A percentile compares a stretch with the other conserved stretches of the same genome.
These are phyloP conservation scores for Trichoderma koningii DNA, from an alignment of 2,329 filamentous ascomycete genomes.

Conservation along the genomic window DNA sequence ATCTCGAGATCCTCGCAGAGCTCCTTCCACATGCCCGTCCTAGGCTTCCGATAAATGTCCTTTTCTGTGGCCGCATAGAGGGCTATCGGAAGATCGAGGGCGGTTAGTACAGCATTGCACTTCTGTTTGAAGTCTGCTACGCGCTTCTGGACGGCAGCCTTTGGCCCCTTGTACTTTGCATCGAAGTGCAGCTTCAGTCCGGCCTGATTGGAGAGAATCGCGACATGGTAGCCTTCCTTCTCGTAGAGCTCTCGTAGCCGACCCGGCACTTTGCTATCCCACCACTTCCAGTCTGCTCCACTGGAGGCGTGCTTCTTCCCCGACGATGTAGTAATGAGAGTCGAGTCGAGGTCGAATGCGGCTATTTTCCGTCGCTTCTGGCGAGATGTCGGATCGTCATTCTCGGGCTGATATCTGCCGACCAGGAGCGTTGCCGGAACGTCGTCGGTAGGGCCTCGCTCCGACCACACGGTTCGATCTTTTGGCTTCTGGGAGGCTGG, in stretches of 20 bases:
- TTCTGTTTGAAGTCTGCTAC: conserved; percentile 83
- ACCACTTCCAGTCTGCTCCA: conserved; percentile 91
- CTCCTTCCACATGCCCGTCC: conserved; percentile 82
- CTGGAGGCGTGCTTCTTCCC: conserved; percentile 75
- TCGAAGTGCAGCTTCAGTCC: conserved; percentile 75
- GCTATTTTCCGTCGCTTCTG: conserved; percentile 61
- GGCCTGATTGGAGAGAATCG: conserved; percentile 87
- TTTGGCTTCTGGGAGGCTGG: conserved; percentile 82
- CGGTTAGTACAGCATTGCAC: conserved; percentile 65
- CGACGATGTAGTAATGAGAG: conserved; percentile 76
- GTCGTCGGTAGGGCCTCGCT: conserved; percentile 58
- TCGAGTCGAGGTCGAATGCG: conserved; percentile 81
- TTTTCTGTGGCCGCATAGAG: conserved; percentile 85
- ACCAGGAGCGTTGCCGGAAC: conserved; percentile 66
- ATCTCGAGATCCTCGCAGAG: conserved; percentile 61
- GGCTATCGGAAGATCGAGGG: conserved; percentile 73
- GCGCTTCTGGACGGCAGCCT: conserved; percentile 62
- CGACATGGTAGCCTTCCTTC: conserved; percentile 71
- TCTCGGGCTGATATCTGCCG: conserved; percentile 64
- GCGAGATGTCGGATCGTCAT: conserved; percentile 34
- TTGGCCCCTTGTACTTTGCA: conserved; percentile 64
- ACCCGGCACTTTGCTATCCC: conserved; percentile 70
- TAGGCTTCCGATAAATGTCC: conserved; percentile 83
- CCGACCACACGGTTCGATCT: conserved; percentile 70
- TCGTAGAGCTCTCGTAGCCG: conserved; percentile 66